Evolutionary conservation across 495 filamentous ascomycete species (phyloP).

Genomic region (Penicillium turbatum): DNA sequence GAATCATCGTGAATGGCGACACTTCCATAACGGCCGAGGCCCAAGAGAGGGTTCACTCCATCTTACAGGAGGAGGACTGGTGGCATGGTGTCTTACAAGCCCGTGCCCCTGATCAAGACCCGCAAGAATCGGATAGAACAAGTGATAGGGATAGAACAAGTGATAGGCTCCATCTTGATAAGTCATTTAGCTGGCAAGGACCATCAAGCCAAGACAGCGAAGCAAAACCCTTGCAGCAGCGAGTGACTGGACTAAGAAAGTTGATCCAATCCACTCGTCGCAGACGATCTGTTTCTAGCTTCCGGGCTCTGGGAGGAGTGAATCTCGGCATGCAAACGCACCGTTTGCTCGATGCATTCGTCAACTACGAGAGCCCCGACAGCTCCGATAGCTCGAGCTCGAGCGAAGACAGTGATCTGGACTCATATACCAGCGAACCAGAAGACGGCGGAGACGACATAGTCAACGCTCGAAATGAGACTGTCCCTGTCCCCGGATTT

Average conservation of each 20-base stretch:
- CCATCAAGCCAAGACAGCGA: slow-evolving; percentile 52
- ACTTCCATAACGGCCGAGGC: slow-evolving; percentile 40
- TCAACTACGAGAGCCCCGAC: slow-evolving; percentile 49
- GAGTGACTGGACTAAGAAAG: slow-evolving; percentile 47
- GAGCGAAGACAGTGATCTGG: slow-evolving; percentile 43
- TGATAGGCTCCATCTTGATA: slow-evolving; percentile 23
- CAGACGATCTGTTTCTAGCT: slow-evolving; percentile 60
- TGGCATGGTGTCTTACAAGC: slow-evolving; percentile 71
- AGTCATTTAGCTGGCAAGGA: slow-evolving; percentile 47
- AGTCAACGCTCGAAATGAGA: slow-evolving; percentile 15
- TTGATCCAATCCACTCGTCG: slow-evolving; percentile 47
- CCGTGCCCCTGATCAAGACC: slow-evolving; percentile 38
- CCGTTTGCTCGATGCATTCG: slow-evolving; percentile 59
- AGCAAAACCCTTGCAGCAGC: slow-evolving; percentile 32
- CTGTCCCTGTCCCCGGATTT: not conserved
- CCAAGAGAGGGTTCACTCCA: slow-evolving; percentile 50
- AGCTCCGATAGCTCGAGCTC: slow-evolving; percentile 46
- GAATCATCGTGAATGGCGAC: slow-evolving; percentile 71
- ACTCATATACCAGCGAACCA: slow-evolving; percentile 34
- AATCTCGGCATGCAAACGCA: slow-evolving; percentile 76
- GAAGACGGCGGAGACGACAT: slow-evolving; percentile 24
- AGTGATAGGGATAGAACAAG: slow-evolving; percentile 13
- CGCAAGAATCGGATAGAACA: slow-evolving; percentile 13
- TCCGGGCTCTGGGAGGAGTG: slow-evolving; percentile 57
- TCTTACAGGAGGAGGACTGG: slow-evolving; percentile 70